Evolutionary conservation across 352 stramenopile genomes (phyloP).

Genomic region (Saprolegnia diclina): DNA sequence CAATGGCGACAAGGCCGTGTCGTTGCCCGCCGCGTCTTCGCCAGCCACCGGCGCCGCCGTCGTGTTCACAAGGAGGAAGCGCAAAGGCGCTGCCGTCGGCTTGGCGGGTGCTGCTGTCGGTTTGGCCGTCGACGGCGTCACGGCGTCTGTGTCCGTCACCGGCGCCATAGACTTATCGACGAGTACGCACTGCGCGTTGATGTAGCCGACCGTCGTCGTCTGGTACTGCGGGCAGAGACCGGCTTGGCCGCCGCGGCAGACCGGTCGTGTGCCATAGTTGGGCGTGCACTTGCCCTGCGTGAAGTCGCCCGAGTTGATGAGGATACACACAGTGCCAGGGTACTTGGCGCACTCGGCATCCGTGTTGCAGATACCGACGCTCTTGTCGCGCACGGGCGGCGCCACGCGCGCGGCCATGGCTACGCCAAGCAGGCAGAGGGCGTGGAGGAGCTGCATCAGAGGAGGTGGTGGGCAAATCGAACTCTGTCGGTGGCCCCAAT

Average conservation of each 20-base stretch:
- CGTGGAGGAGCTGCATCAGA: background rate
- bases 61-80: background rate
- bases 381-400: conserved; percentile 6
- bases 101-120: background rate
- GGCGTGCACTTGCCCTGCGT: conserved; percentile 74
- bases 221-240: conserved; percentile 79
- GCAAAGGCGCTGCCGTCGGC: background rate
- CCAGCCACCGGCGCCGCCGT: background rate
- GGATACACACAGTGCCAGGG: conserved; percentile 65
- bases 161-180: conserved; percentile 41
- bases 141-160: background rate
- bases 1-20: background rate
- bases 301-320: conserved; percentile 69
- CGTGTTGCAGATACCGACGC: conserved; percentile 21
- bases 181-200: conserved; percentile 82
- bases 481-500: background rate
- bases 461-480: background rate
- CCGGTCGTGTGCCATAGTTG: conserved; percentile 64
- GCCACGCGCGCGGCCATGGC: background rate
- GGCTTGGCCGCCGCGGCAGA: conserved; percentile 60
- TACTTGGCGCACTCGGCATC: conserved; percentile 71
- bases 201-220: conserved; percentile 54
- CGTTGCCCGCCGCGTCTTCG: background rate
- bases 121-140: conserved; percentile 2
- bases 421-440: background rate